These are phyloP conservation scores for Solanum lycopersicoides DNA, from an alignment of 257 asterid species.

Conservation along the genomic window DNA sequence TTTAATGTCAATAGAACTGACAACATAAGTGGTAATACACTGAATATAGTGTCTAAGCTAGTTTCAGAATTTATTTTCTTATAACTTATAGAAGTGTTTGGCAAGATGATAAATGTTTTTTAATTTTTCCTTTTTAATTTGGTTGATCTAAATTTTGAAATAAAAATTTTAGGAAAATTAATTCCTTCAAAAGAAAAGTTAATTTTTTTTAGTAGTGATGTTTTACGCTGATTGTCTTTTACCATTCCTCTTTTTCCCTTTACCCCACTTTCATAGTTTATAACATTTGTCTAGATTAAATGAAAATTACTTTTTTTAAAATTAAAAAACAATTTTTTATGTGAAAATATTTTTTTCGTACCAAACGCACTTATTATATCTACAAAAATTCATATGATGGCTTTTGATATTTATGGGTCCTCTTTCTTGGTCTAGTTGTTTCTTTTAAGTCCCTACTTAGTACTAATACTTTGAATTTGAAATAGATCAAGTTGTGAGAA, in stretches of 20 bases:
- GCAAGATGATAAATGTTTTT: neutral
- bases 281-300: neutral
- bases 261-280: neutral
- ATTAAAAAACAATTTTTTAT: neutral
- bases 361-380: neutral
- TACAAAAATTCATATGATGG: neutral
- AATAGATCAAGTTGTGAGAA: constrained; percentile 7
- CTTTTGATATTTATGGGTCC: neutral
- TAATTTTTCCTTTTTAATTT: neutral
- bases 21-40: neutral
- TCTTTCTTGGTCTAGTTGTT: neutral
- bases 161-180: neutral
- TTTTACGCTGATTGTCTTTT: too few relatives aligned
- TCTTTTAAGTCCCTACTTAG: neutral
- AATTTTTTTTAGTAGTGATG: too few relatives aligned
- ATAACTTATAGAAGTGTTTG: neutral
- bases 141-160: neutral
- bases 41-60: neutral
- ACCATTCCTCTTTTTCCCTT: neutral
- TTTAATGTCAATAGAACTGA: neutral
- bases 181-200: neutral
- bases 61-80: neutral
- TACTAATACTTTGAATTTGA: neutral
- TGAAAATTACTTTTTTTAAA: neutral
- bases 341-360: neutral